Percentiles rank a stretch among this genome's conserved stretches.
Conservation (phyloP, 768 basidiomycete genomes). For the Botryobasidium botryosum region DNA sequence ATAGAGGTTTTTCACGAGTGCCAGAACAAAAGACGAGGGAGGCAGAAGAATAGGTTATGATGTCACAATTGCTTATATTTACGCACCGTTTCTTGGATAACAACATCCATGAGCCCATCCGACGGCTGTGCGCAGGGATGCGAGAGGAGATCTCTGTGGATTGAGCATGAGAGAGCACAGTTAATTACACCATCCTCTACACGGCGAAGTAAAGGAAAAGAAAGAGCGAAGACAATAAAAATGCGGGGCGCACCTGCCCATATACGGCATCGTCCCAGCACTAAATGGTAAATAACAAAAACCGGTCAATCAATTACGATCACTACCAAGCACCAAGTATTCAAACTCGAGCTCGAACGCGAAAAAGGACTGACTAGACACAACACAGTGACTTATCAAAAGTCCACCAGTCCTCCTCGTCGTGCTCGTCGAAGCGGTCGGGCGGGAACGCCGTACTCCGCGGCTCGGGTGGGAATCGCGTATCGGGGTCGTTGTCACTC, state of each 20-base stretch:
- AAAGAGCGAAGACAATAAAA: conserved; percentile 5
- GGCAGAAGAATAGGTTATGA: too few species aligned
- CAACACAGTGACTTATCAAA: conserved; percentile 52
- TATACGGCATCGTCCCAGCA: conserved; percentile 67
- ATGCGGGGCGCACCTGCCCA: conserved; percentile 32
- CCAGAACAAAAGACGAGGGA: background rate
- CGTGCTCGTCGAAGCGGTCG: too few species aligned
- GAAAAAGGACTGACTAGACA: conserved; percentile 27
- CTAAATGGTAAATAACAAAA: conserved; percentile 7
- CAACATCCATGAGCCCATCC: conserved; percentile 62
- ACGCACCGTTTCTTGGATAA: conserved; percentile 44
- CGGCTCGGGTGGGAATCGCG: too few species aligned
- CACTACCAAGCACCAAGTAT: too few species aligned
- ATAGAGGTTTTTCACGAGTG: too few species aligned
- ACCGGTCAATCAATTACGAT: too few species aligned
- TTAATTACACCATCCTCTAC: too few species aligned
- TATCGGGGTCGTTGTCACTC: too few species aligned
- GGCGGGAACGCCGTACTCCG: too few species aligned
- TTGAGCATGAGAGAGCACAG: too few species aligned
- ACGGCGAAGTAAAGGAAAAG: background rate
- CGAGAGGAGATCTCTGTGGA: conserved; percentile 67
- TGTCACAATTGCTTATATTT: conserved; percentile 7
- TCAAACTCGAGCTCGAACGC: too few species aligned
- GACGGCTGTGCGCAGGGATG: conserved; percentile 70
- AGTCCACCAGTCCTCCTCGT: conserved; percentile 48